These are phyloP conservation scores for Globisporangium irregulare DNA, from an alignment of 352 stramenopile genomes.

Conservation along the genomic window DNA sequence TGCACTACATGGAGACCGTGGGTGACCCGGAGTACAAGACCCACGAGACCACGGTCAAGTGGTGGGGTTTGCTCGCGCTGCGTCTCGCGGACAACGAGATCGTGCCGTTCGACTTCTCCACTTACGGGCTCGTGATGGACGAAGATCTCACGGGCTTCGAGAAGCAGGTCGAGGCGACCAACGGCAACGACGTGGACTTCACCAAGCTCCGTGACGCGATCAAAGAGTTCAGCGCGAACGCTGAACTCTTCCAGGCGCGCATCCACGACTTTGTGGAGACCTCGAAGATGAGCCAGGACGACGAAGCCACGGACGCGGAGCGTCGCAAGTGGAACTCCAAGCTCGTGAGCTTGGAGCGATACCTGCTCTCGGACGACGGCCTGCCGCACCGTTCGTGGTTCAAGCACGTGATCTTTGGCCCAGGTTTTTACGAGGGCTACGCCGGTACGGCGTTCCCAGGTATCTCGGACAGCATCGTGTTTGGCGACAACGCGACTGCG, in stretches of 20 bases:
- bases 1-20: constrained; percentile 60
- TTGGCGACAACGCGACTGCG: constrained; percentile 30
- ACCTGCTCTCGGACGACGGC: constrained; percentile 34
- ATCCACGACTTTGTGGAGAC: constrained; percentile 13
- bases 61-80: constrained; percentile 64
- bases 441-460: constrained; percentile 46
- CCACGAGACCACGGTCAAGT: constrained; percentile 45
- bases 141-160: constrained; percentile 35
- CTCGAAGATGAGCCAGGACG: neutral
- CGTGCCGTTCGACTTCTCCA: constrained; percentile 68
- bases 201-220: constrained; percentile 36
- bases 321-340: constrained; percentile 40
- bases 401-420: constrained; percentile 60
- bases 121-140: constrained; percentile 56
- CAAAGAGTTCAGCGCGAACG: constrained; percentile 33
- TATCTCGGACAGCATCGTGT: constrained; percentile 42
- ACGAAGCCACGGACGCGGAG: neutral
- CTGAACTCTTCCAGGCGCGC: constrained; percentile 27
- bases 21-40: constrained; percentile 60
- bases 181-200: constrained; percentile 31
- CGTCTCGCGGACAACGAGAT: constrained; percentile 49
- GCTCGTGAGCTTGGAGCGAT: constrained; percentile 47
- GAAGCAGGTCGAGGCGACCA: constrained; percentile 18
- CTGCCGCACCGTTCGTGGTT: constrained; percentile 54
- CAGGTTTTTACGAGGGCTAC: constrained; percentile 58